Percentiles rank a stretch among this genome's conserved stretches.
These are phyloP conservation scores for Pseudogymnoascus verrucosus DNA, from an alignment of 2,329 filamentous ascomycete genomes.

Conservation along the genomic window DNA sequence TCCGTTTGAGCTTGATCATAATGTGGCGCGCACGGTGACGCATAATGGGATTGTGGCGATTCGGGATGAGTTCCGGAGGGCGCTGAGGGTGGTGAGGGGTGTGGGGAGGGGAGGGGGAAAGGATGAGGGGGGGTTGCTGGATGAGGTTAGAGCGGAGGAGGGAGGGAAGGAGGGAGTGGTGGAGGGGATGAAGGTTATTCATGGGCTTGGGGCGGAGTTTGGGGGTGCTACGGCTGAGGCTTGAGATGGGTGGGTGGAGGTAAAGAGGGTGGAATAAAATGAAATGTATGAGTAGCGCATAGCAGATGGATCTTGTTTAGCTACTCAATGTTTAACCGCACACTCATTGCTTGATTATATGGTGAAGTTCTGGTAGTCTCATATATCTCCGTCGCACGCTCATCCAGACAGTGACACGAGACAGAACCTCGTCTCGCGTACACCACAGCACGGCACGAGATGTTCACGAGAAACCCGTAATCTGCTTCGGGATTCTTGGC, in stretches of 20 bases:
- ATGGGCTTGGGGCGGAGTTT: slow-evolving; percentile 22
- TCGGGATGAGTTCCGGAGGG: slow-evolving; percentile 74
- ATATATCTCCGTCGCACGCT: background rate
- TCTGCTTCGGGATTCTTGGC: background rate
- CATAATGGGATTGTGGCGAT: slow-evolving; percentile 76
- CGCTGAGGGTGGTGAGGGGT: slow-evolving; percentile 60
- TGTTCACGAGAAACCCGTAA: background rate
- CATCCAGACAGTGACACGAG: background rate
- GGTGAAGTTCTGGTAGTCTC: background rate
- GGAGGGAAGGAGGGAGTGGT: slow-evolving; percentile 27
- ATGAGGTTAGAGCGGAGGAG: slow-evolving; percentile 20
- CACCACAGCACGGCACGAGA: background rate
- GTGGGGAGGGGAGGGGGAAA: slow-evolving; percentile 35
- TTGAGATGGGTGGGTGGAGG: background rate
- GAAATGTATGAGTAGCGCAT: background rate
- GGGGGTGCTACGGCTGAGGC: background rate
- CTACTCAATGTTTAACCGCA: background rate
- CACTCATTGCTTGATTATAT: background rate
- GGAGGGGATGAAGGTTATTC: slow-evolving; percentile 35
- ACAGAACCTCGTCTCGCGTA: background rate
- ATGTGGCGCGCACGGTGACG: slow-evolving; percentile 79
- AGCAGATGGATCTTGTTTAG: background rate
- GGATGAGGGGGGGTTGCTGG: slow-evolving; percentile 11
- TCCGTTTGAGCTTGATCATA: slow-evolving; percentile 82
- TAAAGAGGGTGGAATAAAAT: background rate